Base-by-base conservation (phyloP, 2,329 filamentous ascomycete species). In the Verticillium albo-atrum region DNA sequence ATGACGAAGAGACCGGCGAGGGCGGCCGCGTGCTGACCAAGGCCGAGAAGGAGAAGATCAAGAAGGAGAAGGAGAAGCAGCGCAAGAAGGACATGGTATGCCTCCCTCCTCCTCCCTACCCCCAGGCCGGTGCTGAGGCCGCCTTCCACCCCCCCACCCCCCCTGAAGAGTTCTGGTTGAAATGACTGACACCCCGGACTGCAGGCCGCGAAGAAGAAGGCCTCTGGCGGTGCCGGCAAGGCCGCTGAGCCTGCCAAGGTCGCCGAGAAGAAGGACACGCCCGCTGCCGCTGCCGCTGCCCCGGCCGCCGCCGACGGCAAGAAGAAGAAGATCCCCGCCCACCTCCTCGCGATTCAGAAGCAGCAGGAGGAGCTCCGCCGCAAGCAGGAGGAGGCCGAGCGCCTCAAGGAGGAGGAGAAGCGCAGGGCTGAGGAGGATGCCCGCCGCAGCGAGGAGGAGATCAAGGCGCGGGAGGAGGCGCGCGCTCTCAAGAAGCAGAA, bases 31-130 rank as follows among this genome's bases (percentile, higher is more conserved):
- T 98, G 55, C 87, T 98, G 78, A 96, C 92, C 42, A 99, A 98
- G 85, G 95, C 96, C 60, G 93, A 99, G 79, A 99, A 99, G 80
- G 95, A 99, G 75, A 96, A 92, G 77, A 83, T 94, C 70, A 98
- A 94, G 84, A 99, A 97, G 79, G 95, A 99, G 80, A 88, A 92
- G 62, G 95, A 99, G 81, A 99, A 99, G 86, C 91, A 95, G 79
- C 85, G 93, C 66, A 99, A 99, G 81, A 99, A 93, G 86, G 95
- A 99, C 77, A 90, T 98, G 85, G 92, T 95, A 63, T 55, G 68
- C 60, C 42, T 35, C 3, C 10, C 23, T 23, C n/a, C 28, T 6
- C 10, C 51, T 20, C 42, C 25, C 9, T 23, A 4, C n/a, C 17
- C 15, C n/a, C n/a, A n/a, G n/a, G n/a, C n/a, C n/a, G n/a, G n/a